Conservation (phyloP, 306 rosid species). For the Boehmeria nivea region DNA sequence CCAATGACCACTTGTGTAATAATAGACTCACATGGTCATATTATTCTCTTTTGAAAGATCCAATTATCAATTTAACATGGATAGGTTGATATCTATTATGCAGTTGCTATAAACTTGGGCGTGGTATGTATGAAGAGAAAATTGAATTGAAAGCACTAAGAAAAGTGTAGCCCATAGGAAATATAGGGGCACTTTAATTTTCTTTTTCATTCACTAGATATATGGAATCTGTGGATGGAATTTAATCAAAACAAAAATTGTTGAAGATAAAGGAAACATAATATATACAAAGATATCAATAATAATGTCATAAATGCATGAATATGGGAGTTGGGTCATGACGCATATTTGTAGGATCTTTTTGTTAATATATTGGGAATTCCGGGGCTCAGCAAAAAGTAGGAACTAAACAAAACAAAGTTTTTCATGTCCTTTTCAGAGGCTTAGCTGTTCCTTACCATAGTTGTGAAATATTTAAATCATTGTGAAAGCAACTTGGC, state of each 20-base stretch:
- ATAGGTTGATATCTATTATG: no score
- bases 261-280: background rate
- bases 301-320: constrained; percentile 1
- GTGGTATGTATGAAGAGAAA: background rate
- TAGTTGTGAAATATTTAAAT: constrained; percentile 4
- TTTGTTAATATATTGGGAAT: constrained; percentile 3
- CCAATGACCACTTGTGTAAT: no score
- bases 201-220: background rate
- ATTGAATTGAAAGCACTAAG: no score
- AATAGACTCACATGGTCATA: no score
- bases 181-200: no score
- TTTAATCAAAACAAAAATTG: background rate
- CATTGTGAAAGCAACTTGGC: constrained; percentile 35
- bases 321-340: constrained; percentile 11
- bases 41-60: background rate
- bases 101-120: background rate
- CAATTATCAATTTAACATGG: no score
- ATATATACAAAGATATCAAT: background rate
- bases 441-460: constrained; percentile 35
- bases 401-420: background rate
- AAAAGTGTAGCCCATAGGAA: no score
- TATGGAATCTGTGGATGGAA: background rate
- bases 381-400: background rate
- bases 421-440: constrained; percentile 19
- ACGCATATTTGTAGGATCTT: background rate